These are phyloP conservation scores for Aegilops bicornis DNA, from an alignment of 176 grass and related monocot species.

Conservation along the genomic window DNA sequence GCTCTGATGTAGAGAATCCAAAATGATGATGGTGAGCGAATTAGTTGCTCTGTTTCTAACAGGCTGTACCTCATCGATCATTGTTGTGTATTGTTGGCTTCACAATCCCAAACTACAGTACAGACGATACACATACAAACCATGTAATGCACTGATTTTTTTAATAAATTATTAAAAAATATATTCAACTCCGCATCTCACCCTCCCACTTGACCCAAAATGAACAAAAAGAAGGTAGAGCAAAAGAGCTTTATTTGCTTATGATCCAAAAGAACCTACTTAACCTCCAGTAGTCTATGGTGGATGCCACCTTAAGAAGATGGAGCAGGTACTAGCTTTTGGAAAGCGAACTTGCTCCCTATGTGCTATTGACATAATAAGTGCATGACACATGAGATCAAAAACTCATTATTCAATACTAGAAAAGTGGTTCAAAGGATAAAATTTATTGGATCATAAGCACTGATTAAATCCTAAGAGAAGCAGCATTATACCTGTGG, in stretches of 20 bases:
- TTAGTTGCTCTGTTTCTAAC: neutral
- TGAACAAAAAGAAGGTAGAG: neutral
- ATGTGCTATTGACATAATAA: conserved; percentile 20
- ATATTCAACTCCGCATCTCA: neutral
- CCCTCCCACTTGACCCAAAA: neutral
- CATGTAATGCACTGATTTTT: neutral
- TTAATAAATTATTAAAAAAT: neutral
- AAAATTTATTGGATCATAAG: neutral
- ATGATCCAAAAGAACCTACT: neutral
- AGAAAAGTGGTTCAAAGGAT: neutral
- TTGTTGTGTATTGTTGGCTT: neutral
- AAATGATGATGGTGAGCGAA: neutral
- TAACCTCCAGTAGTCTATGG: neutral
- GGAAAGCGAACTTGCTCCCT: neutral
- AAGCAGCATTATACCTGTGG: conserved; percentile 62
- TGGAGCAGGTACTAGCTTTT: neutral
- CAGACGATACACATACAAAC: neutral
- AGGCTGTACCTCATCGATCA: neutral
- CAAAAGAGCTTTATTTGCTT: conserved; percentile 20
- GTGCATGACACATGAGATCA: conserved; percentile 17
- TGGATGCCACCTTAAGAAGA: conserved; percentile 21
- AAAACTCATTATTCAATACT: conserved; percentile 2
- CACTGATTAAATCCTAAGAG: conserved; percentile 4
- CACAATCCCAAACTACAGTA: neutral
- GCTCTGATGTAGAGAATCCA: neutral